Evolutionary conservation across 352 stramenopile genomes (phyloP).

Genomic region (Stephanocyclus meneghinianus): DNA sequence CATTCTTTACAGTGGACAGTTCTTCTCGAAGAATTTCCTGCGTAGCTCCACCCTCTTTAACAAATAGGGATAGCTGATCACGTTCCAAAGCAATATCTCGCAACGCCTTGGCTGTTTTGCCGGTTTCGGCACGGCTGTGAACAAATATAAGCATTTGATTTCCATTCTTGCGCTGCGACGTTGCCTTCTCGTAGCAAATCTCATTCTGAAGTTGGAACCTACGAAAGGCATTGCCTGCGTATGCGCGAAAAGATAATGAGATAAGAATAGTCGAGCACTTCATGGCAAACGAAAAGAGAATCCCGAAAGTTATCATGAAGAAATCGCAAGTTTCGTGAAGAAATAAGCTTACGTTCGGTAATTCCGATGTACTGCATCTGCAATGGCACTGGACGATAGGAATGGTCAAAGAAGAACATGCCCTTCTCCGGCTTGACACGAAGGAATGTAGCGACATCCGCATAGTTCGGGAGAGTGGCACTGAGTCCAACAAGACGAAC

Average conservation of each 20-base stretch:
- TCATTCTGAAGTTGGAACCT: conserved; percentile 99
- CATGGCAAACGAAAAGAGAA: too few relatives aligned
- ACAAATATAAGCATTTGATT: conserved; percentile 99
- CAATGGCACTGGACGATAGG: conserved; percentile 96
- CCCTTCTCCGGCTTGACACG: conserved; percentile 95
- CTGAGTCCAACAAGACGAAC: conserved; percentile 96
- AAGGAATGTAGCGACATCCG: conserved; percentile 98
- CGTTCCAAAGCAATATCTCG: conserved; percentile 93
- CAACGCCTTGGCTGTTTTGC: conserved; percentile 94
- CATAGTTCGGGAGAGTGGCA: conserved; percentile 98
- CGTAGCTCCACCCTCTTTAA: conserved; percentile 86
- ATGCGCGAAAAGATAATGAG: too few relatives aligned
- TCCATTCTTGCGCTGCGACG: conserved; percentile 92
- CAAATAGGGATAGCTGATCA: conserved; percentile 91
- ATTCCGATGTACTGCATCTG: conserved; percentile 99
- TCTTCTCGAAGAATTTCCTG: conserved; percentile 92
- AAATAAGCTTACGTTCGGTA: conserved; percentile 88
- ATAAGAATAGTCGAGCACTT: too few relatives aligned
- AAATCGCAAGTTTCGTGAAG: background rate
- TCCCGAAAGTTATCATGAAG: too few relatives aligned
- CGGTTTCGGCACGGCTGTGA: conserved; percentile 97
- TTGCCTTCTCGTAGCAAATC: conserved; percentile 99
- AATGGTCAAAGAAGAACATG: conserved; percentile 99
- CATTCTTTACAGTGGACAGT: conserved; percentile 89
- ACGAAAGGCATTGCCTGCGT: conserved; percentile 92